A percentile compares a stretch with the other conserved stretches of the same genome.
phyloP scores from a whole-genome alignment of 306 rosid species.

The Castanea mollissima region DNA sequence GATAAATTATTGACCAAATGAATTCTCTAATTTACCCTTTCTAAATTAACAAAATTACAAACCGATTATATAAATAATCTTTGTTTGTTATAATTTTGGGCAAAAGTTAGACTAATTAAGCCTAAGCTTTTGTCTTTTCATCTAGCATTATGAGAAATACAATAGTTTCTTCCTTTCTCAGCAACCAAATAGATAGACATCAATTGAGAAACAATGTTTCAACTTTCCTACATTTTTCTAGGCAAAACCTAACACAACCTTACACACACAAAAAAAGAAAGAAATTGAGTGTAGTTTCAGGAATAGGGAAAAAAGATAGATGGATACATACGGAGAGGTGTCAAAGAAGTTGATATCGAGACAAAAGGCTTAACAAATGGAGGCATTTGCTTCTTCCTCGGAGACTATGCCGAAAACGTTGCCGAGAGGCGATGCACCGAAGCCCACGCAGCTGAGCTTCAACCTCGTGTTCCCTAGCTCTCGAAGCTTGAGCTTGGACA shows the following conservation, averaged over 20 bases:
- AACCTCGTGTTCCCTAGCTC: slow-evolving; percentile 82
- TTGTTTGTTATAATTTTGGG: no score
- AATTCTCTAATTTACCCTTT: no score
- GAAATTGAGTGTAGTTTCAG: neutral
- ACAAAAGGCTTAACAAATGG: slow-evolving; percentile 70
- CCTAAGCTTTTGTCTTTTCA: neutral
- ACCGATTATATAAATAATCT: no score
- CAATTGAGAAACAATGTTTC: neutral
- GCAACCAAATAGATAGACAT: neutral
- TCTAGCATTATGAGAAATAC: neutral
- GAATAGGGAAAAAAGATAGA: neutral
- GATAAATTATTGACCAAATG: no score
- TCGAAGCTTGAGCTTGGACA: slow-evolving; percentile 57
- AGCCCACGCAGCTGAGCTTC: slow-evolving; percentile 69
- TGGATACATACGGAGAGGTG: slow-evolving; percentile 71
- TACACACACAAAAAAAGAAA: neutral
- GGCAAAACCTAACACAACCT: neutral
- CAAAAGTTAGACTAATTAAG: neutral
- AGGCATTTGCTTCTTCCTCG: slow-evolving; percentile 59
- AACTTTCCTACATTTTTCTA: neutral
- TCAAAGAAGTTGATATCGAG: slow-evolving; percentile 89
- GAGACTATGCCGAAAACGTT: slow-evolving; percentile 76
- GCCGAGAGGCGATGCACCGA: slow-evolving; percentile 96
- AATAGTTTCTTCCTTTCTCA: neutral
- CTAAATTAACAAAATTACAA: no score